Base-by-base conservation (phyloP, 2,329 filamentous ascomycete species). In the Diaporthe ampelina region DNA sequence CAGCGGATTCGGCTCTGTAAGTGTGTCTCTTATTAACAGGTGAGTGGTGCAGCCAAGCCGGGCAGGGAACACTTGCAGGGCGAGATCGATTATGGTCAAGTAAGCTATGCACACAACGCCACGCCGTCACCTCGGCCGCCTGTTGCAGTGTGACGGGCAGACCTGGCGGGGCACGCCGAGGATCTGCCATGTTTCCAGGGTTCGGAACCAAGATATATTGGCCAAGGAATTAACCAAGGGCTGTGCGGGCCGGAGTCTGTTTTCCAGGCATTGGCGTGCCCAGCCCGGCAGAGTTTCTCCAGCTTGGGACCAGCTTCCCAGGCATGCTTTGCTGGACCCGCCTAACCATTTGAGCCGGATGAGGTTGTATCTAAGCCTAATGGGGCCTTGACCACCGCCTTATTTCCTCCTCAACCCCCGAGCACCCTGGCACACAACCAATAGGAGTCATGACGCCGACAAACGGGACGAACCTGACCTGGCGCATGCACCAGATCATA, bases 351-450 rank as follows among this genome's bases (percentile, higher is more conserved):
- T 26, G 32, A 58, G 45, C 63, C 54, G 35, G 40, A 54, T 57
- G 58, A 61, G 35, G 40, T 63, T n/a, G 35, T 74, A 26, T 63
- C 71, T 71, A 75, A 45, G 43, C 74, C 72, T 54, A 75, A 75
- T 75, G 74, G 72, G 72, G 74, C 72, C 35, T 74, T 26, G n/a
- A 59, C 37, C 32, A 56, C 74, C 74, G 74, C 56, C 43, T 37
- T 45, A 10, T 32, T 71, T 61, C 21, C 32, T 32, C 10, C 24
- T 54, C 54, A 26, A 13, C n/a, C 32, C 29, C 59, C 21, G 32
- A 11, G 4, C 17, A 29, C 43, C 43, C 45, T 71, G 43, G 29
- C n/a, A 40, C n/a, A 21, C 32, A 29, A 17, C 56, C 61, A 67
- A 67, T 67, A 52, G 43, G 21, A 32, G 32, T 19, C 17, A 40